phyloP scores from a whole-genome alignment of 2,329 filamentous ascomycete genomes.

The Colletotrichum camelliae region DNA sequence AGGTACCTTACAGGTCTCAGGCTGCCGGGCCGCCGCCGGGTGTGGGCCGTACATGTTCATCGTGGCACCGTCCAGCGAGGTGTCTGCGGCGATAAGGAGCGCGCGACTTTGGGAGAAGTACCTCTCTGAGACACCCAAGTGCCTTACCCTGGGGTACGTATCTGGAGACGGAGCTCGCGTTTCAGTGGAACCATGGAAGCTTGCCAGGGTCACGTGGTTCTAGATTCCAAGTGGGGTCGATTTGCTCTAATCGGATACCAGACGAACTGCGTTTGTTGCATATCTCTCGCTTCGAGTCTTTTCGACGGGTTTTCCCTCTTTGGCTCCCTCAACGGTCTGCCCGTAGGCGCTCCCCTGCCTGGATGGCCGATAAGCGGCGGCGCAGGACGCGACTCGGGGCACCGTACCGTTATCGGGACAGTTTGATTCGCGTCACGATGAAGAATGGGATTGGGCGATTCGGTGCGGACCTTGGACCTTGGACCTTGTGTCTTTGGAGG shows the following conservation, averaged over 20 bases:
- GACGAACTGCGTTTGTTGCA: not conserved
- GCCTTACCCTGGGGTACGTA: not conserved
- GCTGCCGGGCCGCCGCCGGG: not conserved
- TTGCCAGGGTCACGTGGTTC: not conserved
- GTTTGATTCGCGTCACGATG: constrained; percentile 7
- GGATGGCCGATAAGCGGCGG: not conserved
- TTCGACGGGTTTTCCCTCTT: not conserved
- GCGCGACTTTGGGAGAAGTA: not conserved
- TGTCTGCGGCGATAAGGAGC: not conserved
- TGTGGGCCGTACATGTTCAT: not conserved
- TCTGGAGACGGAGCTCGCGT: not conserved
- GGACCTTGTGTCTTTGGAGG: not conserved
- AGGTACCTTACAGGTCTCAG: not conserved
- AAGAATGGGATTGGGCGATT: not conserved
- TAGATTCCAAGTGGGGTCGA: not conserved
- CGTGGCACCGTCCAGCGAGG: not conserved
- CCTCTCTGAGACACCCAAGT: not conserved
- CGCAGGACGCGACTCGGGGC: not conserved
- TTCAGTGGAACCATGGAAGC: not conserved
- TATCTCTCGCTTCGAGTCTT: not conserved
- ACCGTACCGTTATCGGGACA: not conserved
- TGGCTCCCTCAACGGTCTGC: not conserved
- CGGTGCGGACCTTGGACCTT: not conserved
- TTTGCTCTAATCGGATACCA: not conserved
- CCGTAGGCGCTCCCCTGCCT: not conserved